Evolutionary conservation across 495 filamentous ascomycete species (phyloP).

Genomic region (Thozetella sp.): DNA sequence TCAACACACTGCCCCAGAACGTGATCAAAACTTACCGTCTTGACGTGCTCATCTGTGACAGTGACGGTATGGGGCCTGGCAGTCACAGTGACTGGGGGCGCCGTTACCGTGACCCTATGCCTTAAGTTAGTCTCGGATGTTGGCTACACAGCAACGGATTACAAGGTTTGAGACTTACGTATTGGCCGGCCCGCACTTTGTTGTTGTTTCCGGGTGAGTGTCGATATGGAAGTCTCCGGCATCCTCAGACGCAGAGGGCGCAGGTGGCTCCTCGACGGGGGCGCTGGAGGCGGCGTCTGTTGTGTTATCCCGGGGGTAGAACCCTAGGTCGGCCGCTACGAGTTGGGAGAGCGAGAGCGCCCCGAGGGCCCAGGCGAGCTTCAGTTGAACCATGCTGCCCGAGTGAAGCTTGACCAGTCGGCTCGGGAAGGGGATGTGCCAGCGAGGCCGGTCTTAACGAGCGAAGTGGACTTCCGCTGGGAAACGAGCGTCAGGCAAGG

Average conservation of each 20-base stretch:
- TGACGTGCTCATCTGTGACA: not conserved
- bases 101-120: not conserved
- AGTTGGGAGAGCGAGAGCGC: constrained; percentile 21
- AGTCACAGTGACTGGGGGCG: not conserved
- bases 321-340: constrained; percentile 8
- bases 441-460: not conserved
- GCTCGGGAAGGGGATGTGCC: not conserved
- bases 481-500: not conserved
- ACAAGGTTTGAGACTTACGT: too few species aligned
- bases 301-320: constrained; percentile 14
- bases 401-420: not conserved
- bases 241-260: not conserved
- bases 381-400: not conserved
- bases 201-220: not conserved
- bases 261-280: not conserved
- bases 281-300: constrained; percentile 4
- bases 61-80: constrained; percentile 3
- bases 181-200: not conserved
- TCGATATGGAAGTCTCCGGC: not conserved
- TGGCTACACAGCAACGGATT: too few species aligned
- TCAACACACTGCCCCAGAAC: not conserved
- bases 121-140: not conserved
- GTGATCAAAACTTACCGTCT: not conserved
- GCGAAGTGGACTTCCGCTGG: not conserved
- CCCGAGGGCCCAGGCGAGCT: constrained; percentile 14